These are phyloP conservation scores for Dendrostoma leiphaemia DNA, from an alignment of 2,329 filamentous ascomycete genomes.

Conservation along the genomic window DNA sequence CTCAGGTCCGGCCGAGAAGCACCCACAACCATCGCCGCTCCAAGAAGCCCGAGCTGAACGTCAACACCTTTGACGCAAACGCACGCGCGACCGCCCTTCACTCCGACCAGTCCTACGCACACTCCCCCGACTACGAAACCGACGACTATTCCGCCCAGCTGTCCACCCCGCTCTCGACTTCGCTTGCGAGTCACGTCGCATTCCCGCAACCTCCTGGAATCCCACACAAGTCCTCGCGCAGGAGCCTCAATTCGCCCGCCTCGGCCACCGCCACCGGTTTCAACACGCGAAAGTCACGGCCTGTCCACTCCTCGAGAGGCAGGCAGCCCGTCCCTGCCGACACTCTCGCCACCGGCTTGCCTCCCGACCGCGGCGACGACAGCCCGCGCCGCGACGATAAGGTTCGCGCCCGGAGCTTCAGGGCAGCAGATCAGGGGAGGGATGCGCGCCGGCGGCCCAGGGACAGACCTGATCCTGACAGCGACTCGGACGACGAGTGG, in stretches of 20 bases:
- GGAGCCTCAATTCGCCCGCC: slow-evolving; percentile 20
- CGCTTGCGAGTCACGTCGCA: slow-evolving; percentile 6
- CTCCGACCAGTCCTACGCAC: neutral
- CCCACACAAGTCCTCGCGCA: slow-evolving; percentile 16
- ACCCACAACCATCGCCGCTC: slow-evolving; percentile 23
- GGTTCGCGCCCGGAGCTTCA: slow-evolving; percentile 4
- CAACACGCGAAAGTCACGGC: slow-evolving; percentile 10
- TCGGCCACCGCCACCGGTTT: slow-evolving; percentile 17
- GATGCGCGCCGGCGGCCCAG: slow-evolving; percentile 9
- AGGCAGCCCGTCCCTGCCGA: neutral
- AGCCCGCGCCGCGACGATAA: slow-evolving; percentile 5
- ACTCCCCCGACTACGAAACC: slow-evolving; percentile 1
- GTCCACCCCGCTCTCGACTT: slow-evolving; percentile 14
- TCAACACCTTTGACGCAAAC: slow-evolving; percentile 27
- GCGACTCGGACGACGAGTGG: slow-evolving; percentile 18
- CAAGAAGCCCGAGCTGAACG: slow-evolving; percentile 37
- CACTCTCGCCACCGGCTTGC: slow-evolving; percentile 22
- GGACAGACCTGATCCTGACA: slow-evolving; percentile 5
- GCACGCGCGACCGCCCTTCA: neutral
- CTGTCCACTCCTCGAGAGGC: neutral
- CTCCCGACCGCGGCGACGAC: slow-evolving; percentile 24
- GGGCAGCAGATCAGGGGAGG: slow-evolving; percentile 10
- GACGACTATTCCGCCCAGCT: slow-evolving; percentile 6
- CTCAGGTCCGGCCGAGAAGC: neutral
- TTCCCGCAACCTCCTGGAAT: slow-evolving; percentile 4